These are phyloP conservation scores for Rehmannia glutinosa DNA, from an alignment of 257 asterid genomes.

Conservation along the genomic window DNA sequence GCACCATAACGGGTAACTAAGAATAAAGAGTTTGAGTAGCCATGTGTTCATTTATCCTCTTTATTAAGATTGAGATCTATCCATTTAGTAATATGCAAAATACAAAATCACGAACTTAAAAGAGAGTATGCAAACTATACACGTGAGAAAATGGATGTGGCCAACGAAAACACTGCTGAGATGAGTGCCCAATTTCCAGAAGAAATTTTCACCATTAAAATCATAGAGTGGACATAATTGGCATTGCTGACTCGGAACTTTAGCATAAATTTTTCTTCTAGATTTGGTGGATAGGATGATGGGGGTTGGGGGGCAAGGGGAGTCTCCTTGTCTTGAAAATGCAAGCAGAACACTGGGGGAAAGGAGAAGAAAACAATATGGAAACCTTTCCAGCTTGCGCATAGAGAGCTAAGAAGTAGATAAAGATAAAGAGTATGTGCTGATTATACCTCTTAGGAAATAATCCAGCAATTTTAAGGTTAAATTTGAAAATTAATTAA, in stretches of 20 bases:
- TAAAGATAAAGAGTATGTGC: neutral
- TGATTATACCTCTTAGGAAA: neutral
- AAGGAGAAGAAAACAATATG: neutral
- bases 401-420: neutral
- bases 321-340: neutral
- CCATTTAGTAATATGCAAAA: neutral
- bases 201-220: neutral
- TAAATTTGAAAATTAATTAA: neutral
- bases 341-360: neutral
- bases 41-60: too few species aligned
- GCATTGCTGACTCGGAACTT: neutral
- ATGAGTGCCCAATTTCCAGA: neutral
- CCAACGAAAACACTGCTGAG: neutral
- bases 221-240: neutral
- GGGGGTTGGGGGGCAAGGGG: neutral
- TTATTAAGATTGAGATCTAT: too few species aligned
- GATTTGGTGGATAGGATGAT: too few species aligned
- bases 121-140: neutral
- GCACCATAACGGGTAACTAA: neutral
- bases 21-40: neutral
- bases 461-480: neutral
- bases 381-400: neutral
- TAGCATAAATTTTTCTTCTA: too few species aligned
- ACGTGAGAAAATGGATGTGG: neutral
- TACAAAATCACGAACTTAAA: constrained; percentile 1